A percentile compares a stretch with the other conserved stretches of the same genome.
phyloP scores from a whole-genome alignment of 148 eudicot species.

The Cornus suecica region DNA sequence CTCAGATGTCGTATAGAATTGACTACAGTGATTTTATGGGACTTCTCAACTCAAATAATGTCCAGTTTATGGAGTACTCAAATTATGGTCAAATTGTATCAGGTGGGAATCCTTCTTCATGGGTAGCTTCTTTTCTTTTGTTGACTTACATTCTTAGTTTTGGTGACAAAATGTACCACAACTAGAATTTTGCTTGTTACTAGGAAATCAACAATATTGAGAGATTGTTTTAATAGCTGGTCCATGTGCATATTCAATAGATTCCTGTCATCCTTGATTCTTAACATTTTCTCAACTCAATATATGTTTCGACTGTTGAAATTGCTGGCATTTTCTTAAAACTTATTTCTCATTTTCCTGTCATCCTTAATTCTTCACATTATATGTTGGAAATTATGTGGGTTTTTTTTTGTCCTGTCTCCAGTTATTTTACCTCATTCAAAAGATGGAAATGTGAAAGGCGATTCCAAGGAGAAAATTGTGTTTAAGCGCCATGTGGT shows the following conservation, averaged over 20 bases:
- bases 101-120: constrained; percentile 39
- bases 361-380: background rate
- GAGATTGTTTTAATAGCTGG: too few relatives aligned
- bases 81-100: constrained; percentile 79
- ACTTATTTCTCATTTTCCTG: constrained; percentile 1
- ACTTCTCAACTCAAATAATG: constrained; percentile 74
- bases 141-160: background rate
- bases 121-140: background rate
- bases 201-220: too few relatives aligned
- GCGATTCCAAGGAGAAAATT: constrained; percentile 43
- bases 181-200: background rate
- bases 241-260: too few relatives aligned
- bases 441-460: constrained; percentile 44
- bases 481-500: constrained; percentile 71
- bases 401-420: constrained; percentile 8
- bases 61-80: constrained; percentile 88
- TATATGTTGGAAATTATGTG: background rate
- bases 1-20: constrained; percentile 67
- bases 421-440: constrained; percentile 85
- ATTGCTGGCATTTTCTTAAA: background rate
- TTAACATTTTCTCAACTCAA: too few relatives aligned
- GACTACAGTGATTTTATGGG: constrained; percentile 76
- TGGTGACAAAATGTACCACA: background rate
- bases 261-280: too few relatives aligned
- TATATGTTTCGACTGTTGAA: background rate